phyloP scores from a whole-genome alignment of 2,329 filamentous ascomycete species.

The Cladobotryum mycophilum region DNA sequence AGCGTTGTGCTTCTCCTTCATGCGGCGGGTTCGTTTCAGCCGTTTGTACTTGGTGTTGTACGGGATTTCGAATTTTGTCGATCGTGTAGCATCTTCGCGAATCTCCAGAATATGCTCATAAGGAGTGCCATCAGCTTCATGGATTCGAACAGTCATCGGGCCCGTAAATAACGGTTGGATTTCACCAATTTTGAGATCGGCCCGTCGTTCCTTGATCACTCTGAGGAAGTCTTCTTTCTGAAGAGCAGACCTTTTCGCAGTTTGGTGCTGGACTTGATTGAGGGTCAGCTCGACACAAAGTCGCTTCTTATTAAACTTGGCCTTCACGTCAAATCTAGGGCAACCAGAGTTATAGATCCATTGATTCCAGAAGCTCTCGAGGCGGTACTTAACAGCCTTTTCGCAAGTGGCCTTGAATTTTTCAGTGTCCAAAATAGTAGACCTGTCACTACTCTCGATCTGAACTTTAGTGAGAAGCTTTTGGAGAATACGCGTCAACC shows the following conservation, averaged over 20 bases:
- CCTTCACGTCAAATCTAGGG: conserved; percentile 77
- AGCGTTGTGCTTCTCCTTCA: conserved; percentile 63
- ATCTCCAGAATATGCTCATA: conserved; percentile 98
- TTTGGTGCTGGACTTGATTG: conserved; percentile 61
- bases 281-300: conserved; percentile 90
- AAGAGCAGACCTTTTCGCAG: conserved; percentile 40
- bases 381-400: conserved; percentile 76
- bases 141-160: conserved; percentile 95
- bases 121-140: conserved; percentile 95
- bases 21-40: conserved; percentile 76
- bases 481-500: conserved; percentile 77
- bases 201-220: conserved; percentile 72
- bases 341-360: conserved; percentile 89
- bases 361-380: conserved; percentile 88
- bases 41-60: conserved; percentile 99
- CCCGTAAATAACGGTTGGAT: conserved; percentile 82
- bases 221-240: conserved; percentile 73
- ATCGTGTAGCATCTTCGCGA: conserved; percentile 71
- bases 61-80: conserved; percentile 80
- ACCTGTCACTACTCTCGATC: conserved; percentile 52
- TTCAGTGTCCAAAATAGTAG: conserved; percentile 66
- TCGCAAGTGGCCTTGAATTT: conserved; percentile 80
- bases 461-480: conserved; percentile 82
- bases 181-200: conserved; percentile 61
- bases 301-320: conserved; percentile 96